phyloP scores from a whole-genome alignment of 768 basidiomycete species.

The Polyporus arcularius region DNA sequence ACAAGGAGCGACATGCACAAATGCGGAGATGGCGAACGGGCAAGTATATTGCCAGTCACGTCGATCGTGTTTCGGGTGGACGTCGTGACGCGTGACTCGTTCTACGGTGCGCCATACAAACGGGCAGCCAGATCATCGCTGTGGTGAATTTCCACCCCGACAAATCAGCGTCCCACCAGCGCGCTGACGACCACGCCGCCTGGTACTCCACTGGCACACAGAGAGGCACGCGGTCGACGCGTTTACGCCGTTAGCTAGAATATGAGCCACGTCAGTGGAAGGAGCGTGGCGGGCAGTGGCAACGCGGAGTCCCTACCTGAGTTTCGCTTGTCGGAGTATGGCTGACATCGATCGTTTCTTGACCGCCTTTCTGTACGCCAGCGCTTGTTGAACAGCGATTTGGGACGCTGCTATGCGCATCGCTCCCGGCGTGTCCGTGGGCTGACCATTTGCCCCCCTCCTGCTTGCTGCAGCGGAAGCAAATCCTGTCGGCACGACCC shows the following conservation, averaged over 20 bases:
- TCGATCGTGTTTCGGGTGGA: slow-evolving; percentile 21
- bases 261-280: not conserved
- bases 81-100: slow-evolving; percentile 24
- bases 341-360: slow-evolving; percentile 23
- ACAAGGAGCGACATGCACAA: slow-evolving; percentile 19
- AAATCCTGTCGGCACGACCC: slow-evolving; percentile 34
- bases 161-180: slow-evolving; percentile 15
- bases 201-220: not conserved
- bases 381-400: slow-evolving; percentile 17
- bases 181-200: slow-evolving; percentile 5
- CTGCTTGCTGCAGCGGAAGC: slow-evolving; percentile 33
- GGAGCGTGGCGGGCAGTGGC: slow-evolving; percentile 1
- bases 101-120: slow-evolving; percentile 14
- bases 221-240: not conserved
- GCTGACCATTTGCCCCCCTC: slow-evolving; percentile 29
- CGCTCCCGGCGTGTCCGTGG: slow-evolving; percentile 20
- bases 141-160: slow-evolving; percentile 22
- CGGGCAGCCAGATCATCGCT: slow-evolving; percentile 16
- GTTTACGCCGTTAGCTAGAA: not conserved
- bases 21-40: slow-evolving; percentile 6
- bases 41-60: slow-evolving; percentile 12
- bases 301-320: slow-evolving; percentile 14
- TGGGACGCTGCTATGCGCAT: slow-evolving; percentile 20
- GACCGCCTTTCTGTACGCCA: slow-evolving; percentile 11
- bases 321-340: slow-evolving; percentile 20